Percentiles rank a stretch among this genome's conserved stretches.
These are phyloP conservation scores for Colletotrichum echinochloae DNA, from an alignment of 2,329 filamentous ascomycete genomes.

Conservation along the genomic window DNA sequence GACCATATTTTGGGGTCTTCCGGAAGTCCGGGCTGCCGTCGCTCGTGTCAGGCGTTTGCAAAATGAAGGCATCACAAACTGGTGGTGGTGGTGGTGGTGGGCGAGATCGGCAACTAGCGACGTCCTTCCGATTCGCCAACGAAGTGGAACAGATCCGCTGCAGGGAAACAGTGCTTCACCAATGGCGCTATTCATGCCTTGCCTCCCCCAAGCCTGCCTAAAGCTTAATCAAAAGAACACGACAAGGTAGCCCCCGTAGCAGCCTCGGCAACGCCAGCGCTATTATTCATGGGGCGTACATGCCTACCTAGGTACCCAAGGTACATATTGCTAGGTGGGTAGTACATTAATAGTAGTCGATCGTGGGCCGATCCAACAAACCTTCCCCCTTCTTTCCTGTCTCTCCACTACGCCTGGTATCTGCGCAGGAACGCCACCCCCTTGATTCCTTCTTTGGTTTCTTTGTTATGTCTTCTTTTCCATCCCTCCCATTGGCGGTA, in stretches of 20 bases:
- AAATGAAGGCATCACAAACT: neutral
- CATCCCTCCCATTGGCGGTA: neutral
- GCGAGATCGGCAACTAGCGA: neutral
- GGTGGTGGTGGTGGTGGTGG: neutral
- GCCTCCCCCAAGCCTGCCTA: neutral
- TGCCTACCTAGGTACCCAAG: too few species aligned
- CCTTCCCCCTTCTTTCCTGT: neutral
- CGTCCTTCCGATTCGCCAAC: neutral
- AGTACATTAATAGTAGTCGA: too few species aligned
- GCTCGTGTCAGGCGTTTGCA: too few species aligned
- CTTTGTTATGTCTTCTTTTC: constrained; percentile 10
- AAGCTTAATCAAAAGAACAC: constrained; percentile 28
- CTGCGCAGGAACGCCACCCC: neutral
- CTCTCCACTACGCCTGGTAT: neutral
- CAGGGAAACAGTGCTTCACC: neutral
- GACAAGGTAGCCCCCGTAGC: constrained; percentile 8
- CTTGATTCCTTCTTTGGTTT: neutral
- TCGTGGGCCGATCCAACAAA: constrained; percentile 19
- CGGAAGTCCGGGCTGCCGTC: neutral
- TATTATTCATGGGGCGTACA: constrained; percentile 3
- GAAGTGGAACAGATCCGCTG: neutral
- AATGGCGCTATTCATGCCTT: neutral
- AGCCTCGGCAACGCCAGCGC: constrained; percentile 4
- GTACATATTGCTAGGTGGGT: too few species aligned
- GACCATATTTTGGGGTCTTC: neutral